These are phyloP conservation scores for Cardamine occulta DNA, from an alignment of 345 rosid genomes.

Conservation along the genomic window DNA sequence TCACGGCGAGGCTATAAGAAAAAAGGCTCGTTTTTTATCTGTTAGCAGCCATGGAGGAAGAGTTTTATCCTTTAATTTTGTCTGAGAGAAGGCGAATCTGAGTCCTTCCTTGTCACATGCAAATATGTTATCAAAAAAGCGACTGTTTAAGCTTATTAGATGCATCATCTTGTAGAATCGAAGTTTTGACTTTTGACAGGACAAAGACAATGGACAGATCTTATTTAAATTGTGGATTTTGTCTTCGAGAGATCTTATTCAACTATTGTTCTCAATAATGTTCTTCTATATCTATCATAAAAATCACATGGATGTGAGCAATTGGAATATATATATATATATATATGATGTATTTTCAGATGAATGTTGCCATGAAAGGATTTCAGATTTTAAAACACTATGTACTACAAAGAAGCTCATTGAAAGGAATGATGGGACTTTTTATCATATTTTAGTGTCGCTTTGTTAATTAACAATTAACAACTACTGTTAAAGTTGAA, in stretches of 20 bases:
- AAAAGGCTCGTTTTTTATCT: neutral
- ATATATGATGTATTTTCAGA: neutral
- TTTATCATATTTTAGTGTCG: neutral
- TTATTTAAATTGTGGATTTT: neutral
- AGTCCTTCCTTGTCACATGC: slow-evolving; percentile 41
- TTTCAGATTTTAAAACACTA: too few species aligned
- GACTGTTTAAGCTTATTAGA: neutral
- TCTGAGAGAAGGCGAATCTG: slow-evolving; percentile 54
- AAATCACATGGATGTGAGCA: neutral
- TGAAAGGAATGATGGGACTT: neutral
- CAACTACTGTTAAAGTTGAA: neutral
- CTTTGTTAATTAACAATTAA: neutral
- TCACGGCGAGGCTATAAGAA: slow-evolving; percentile 39
- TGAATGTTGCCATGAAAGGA: neutral
- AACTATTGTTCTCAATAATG: neutral
- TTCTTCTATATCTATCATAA: neutral
- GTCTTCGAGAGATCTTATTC: neutral
- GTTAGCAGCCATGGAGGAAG: slow-evolving; percentile 45
- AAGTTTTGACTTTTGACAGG: neutral
- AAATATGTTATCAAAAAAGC: neutral
- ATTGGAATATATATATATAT: neutral
- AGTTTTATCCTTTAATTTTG: slow-evolving; percentile 12
- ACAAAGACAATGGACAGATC: neutral
- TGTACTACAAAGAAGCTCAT: neutral
- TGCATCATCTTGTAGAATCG: neutral